Base-by-base conservation (phyloP, 1,284 basidiomycete species). In the Malassezia japonica region DNA sequence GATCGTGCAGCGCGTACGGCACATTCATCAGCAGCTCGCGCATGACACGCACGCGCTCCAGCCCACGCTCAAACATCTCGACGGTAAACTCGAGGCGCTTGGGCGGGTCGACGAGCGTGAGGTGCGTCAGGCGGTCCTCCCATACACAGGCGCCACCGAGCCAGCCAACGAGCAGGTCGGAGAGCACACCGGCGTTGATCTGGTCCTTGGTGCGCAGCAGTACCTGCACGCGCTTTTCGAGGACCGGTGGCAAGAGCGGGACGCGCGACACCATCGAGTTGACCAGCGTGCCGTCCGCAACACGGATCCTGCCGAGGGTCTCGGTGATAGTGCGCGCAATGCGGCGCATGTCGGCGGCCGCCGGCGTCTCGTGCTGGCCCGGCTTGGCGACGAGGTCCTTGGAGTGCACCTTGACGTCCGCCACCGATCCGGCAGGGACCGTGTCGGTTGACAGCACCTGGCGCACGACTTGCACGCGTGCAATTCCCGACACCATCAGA, bases 81-180 rank as follows among this genome's bases (percentile, higher is more conserved):
- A 59, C 56, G 8, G 67, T 61, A 31, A 55, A 57, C 13, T 51
- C 52, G 5, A 72, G 61, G 6, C 70, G 59, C 42, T 62, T 52
- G 4, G 53, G 50, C n/a, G 60, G 55, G 20, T 70, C 62, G 52
- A 56, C 62, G n/a, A 70, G 61, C 35, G 61, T 48, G 10, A 72
- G 60, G 36, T 71, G 56, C 28, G 51, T 47, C 12, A 71, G 55
- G 18, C 70, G 62, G n/a, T 65, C 60, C 5, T 60, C 51, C 70
- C 70, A 72, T 27, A 58, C 61, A 50, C 68, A 70, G 6, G 70
- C 62, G 32, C 70, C 70, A 7, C 70, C 70, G 18, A 72, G 56
- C 1, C 62, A 60, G 16, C 70, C 70, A 12, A 68, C 51, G 25
- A 71, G 52, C 28, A 72, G 57, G 37, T 72, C 70, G 40, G 69